A percentile compares a stretch with the other conserved stretches of the same genome.
phyloP scores from a whole-genome alignment of 257 asterid genomes.

The Forsythia suspensa region DNA sequence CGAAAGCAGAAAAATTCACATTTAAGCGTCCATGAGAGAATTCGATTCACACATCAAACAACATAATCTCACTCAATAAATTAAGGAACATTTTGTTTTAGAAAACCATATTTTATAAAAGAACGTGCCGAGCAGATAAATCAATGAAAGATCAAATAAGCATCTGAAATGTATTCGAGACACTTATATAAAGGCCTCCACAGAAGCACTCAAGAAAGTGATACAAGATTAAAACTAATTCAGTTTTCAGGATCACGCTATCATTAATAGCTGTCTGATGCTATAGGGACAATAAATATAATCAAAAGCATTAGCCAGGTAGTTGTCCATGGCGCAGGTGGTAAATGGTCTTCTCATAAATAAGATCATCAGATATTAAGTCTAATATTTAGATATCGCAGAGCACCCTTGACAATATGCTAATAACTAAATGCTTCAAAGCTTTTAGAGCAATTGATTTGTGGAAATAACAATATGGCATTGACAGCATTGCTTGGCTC shows the following conservation, averaged over 20 bases:
- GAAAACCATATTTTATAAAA: too few relatives aligned
- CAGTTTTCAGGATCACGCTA: too few relatives aligned
- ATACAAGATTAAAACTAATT: too few relatives aligned
- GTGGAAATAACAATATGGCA: neutral
- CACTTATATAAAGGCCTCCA: too few relatives aligned
- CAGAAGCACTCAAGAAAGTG: too few relatives aligned
- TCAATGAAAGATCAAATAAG: neutral
- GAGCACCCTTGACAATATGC: constrained; percentile 14
- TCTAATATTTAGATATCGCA: constrained; percentile 2
- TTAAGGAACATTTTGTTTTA: too few relatives aligned
- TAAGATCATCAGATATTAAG: constrained; percentile 9
- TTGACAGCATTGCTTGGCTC: neutral
- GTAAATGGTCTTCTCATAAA: constrained; percentile 1
- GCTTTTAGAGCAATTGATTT: constrained; percentile 1
- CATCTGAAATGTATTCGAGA: constrained; percentile 3
- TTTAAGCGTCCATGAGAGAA: too few relatives aligned
- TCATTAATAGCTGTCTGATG: neutral
- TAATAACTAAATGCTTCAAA: neutral
- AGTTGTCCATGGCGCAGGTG: neutral
- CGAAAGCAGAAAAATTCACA: too few relatives aligned
- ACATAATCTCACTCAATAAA: too few relatives aligned
- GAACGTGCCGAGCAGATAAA: constrained; percentile 3
- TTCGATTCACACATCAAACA: too few relatives aligned
- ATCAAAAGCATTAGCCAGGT: neutral
- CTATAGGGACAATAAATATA: too few relatives aligned